Conservation (phyloP, 2,329 filamentous ascomycete genomes). For the Apiospora pterosperma region DNA sequence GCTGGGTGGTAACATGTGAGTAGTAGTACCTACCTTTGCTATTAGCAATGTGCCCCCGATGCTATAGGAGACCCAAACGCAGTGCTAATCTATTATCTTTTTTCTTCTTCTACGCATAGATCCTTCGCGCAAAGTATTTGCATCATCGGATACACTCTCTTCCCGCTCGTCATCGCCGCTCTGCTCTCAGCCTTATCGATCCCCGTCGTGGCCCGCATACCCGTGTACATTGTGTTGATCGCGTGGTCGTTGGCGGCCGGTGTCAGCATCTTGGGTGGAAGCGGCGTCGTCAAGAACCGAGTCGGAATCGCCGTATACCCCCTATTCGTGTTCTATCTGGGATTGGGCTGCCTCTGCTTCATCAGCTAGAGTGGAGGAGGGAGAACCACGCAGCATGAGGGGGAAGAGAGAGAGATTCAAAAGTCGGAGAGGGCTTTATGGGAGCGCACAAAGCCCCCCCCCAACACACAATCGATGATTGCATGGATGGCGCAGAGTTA, state of each 20-base stretch:
- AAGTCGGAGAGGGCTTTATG: neutral
- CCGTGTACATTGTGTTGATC: slow-evolving; percentile 84
- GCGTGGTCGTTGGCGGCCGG: slow-evolving; percentile 93
- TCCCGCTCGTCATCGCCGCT: slow-evolving; percentile 91
- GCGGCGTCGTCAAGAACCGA: slow-evolving; percentile 91
- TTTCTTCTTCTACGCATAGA: slow-evolving; percentile 41
- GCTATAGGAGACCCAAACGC: slow-evolving; percentile 27
- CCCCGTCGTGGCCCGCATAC: slow-evolving; percentile 78
- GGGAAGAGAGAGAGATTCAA: neutral
- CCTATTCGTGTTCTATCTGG: slow-evolving; percentile 90
- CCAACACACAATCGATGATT: neutral
- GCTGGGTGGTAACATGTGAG: slow-evolving; percentile 93
- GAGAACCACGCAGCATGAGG: neutral
- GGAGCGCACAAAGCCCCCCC: neutral
- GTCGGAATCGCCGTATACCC: slow-evolving; percentile 94
- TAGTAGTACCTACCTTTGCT: slow-evolving; percentile 19
- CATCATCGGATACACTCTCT: slow-evolving; percentile 97
- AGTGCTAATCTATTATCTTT: slow-evolving; percentile 7
- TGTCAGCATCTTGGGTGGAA: slow-evolving; percentile 92
- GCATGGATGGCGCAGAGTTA: neutral
- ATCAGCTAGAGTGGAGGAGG: slow-evolving; percentile 65
- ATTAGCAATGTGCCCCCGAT: too few species aligned
- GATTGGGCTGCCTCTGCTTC: slow-evolving; percentile 91
- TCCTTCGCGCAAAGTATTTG: slow-evolving; percentile 97
- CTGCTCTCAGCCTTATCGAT: slow-evolving; percentile 81